A percentile compares a stretch with the other conserved stretches of the same genome.
phyloP scores from a whole-genome alignment of 352 stramenopile species.

The Elongisporangium prolatum region DNA sequence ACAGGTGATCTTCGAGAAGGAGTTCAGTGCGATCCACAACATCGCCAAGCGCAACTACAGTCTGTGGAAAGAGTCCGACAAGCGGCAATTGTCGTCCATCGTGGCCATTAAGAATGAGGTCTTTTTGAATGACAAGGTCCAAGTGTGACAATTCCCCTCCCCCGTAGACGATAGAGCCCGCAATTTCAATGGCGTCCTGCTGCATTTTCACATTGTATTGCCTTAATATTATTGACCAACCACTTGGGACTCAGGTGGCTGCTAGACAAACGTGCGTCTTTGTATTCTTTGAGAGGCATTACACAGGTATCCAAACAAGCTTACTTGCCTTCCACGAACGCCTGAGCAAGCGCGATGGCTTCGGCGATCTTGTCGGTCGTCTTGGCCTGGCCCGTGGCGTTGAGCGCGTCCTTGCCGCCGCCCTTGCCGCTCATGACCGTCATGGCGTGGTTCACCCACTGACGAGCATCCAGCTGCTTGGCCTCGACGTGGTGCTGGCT shows the following conservation, averaged over 20 bases:
- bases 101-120: constrained; percentile 76
- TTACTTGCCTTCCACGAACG: constrained; percentile 38
- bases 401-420: constrained; percentile 88
- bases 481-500: constrained; percentile 71
- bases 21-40: constrained; percentile 67
- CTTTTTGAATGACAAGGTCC: constrained; percentile 66
- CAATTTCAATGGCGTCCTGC: too few relatives aligned
- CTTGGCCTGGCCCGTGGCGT: constrained; percentile 79
- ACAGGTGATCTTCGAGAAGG: constrained; percentile 69
- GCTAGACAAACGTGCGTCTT: too few relatives aligned
- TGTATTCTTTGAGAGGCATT: too few relatives aligned
- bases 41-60: constrained; percentile 83
- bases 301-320: constrained; percentile 1
- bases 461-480: constrained; percentile 84
- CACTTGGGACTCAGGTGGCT: too few relatives aligned
- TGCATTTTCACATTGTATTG: too few relatives aligned
- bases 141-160: too few relatives aligned
- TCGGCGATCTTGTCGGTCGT: constrained; percentile 66
- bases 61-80: constrained; percentile 80
- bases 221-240: too few relatives aligned
- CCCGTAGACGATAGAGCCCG: too few relatives aligned
- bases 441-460: constrained; percentile 93
- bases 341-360: constrained; percentile 61
- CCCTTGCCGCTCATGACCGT: constrained; percentile 92
- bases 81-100: constrained; percentile 77